These are phyloP conservation scores for Amphirosellinia nigrospora DNA, from an alignment of 495 filamentous ascomycete species.

Conservation along the genomic window DNA sequence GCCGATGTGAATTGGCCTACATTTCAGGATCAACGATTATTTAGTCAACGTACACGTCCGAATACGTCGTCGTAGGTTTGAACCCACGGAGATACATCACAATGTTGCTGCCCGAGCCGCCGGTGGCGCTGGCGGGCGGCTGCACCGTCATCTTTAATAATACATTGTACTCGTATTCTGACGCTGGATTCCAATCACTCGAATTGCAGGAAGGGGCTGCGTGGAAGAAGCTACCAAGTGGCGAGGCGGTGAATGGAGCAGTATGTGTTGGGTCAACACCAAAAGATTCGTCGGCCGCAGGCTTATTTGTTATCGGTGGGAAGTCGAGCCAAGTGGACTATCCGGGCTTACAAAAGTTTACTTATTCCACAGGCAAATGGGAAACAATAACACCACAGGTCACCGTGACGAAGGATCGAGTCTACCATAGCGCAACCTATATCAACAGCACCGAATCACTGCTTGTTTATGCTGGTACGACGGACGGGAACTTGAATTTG, in stretches of 20 bases:
- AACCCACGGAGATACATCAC: slow-evolving; percentile 22
- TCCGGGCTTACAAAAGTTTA: slow-evolving; percentile 82
- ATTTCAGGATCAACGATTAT: slow-evolving; percentile 7
- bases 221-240: slow-evolving; percentile 71
- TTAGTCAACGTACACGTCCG: neutral
- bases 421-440: slow-evolving; percentile 78
- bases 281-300: slow-evolving; percentile 56
- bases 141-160: slow-evolving; percentile 85
- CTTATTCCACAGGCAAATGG: slow-evolving; percentile 80
- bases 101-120: slow-evolving; percentile 72
- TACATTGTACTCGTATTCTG: slow-evolving; percentile 85
- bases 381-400: slow-evolving; percentile 62
- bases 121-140: slow-evolving; percentile 68
- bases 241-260: slow-evolving; percentile 72
- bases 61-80: slow-evolving; percentile 18
- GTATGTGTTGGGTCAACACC: slow-evolving; percentile 76
- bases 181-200: slow-evolving; percentile 76
- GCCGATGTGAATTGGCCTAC: slow-evolving; percentile 16
- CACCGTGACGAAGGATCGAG: slow-evolving; percentile 68
- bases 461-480: slow-evolving; percentile 80
- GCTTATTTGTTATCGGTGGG: slow-evolving; percentile 87
- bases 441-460: slow-evolving; percentile 73
- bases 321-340: slow-evolving; percentile 61
- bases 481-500: slow-evolving; percentile 55
- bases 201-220: slow-evolving; percentile 67